Percentiles rank a stretch among this genome's conserved stretches.
Evolutionary conservation across 495 filamentous ascomycete genomes (phyloP).

Genomic region (Tuber brumale): DNA sequence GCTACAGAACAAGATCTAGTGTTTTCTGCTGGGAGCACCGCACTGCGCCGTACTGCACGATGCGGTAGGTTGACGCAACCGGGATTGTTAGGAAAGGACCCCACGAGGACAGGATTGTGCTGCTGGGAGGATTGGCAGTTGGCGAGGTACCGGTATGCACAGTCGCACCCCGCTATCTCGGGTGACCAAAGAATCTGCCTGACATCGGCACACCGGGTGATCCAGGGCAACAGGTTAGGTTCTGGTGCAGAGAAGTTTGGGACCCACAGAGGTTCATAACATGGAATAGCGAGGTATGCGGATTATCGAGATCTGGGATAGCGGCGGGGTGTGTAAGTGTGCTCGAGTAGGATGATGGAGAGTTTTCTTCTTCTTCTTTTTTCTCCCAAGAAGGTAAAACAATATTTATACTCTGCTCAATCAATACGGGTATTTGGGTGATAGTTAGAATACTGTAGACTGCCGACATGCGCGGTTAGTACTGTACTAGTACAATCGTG

Average conservation of each 20-base stretch:
- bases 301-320: background rate
- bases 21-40: background rate
- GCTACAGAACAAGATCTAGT: background rate
- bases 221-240: background rate
- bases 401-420: background rate
- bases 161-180: background rate
- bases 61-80: background rate
- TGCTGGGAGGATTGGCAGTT: background rate
- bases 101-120: background rate
- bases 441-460: background rate
- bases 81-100: background rate
- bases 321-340: background rate
- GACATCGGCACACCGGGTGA: background rate
- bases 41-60: background rate
- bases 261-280: background rate
- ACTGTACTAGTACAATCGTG: background rate
- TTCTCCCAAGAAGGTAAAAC: background rate
- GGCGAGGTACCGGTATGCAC: background rate
- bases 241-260: background rate
- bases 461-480: background rate
- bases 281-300: background rate
- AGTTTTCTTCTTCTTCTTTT: background rate
- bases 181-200: background rate
- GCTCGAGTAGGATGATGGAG: background rate
- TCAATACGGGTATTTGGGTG: background rate